A percentile compares a stretch with the other conserved stretches of the same genome.
phyloP scores from a whole-genome alignment of 179 eudicot genomes.

The Sideroxylon spinosum region DNA sequence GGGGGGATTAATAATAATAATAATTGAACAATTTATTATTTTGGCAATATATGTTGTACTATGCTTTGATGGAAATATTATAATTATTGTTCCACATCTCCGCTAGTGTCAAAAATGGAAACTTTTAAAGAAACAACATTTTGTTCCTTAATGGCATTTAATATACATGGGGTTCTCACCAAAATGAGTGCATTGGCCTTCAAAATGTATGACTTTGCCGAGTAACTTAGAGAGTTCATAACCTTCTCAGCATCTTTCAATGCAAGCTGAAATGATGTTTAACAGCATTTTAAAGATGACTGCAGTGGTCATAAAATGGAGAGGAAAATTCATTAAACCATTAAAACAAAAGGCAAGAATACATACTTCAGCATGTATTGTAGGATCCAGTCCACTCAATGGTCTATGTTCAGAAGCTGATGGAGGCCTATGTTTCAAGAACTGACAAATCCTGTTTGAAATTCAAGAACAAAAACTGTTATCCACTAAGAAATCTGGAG shows the following conservation, averaged over 20 bases:
- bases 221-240: conserved; percentile 44
- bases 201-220: conserved; percentile 53
- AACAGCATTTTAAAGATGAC: neutral
- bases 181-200: conserved; percentile 74
- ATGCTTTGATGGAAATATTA: too few species aligned
- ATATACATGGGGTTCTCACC: conserved; percentile 30
- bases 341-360: neutral
- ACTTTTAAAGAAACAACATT: too few species aligned
- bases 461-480: neutral
- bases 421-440: conserved; percentile 70
- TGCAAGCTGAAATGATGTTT: conserved; percentile 60
- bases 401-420: conserved; percentile 80
- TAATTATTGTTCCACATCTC: too few species aligned
- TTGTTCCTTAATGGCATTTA: too few species aligned
- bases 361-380: conserved; percentile 89
- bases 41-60: too few species aligned
- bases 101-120: too few species aligned
- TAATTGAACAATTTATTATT: too few species aligned
- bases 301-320: neutral
- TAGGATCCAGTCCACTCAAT: conserved; percentile 90
- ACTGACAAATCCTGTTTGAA: conserved; percentile 58
- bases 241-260: conserved; percentile 93
- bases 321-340: neutral
- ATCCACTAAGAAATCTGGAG: neutral
- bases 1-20: too few species aligned